phyloP scores from a whole-genome alignment of 352 stramenopile species.

The Thalassiosira livingstoniorum region DNA sequence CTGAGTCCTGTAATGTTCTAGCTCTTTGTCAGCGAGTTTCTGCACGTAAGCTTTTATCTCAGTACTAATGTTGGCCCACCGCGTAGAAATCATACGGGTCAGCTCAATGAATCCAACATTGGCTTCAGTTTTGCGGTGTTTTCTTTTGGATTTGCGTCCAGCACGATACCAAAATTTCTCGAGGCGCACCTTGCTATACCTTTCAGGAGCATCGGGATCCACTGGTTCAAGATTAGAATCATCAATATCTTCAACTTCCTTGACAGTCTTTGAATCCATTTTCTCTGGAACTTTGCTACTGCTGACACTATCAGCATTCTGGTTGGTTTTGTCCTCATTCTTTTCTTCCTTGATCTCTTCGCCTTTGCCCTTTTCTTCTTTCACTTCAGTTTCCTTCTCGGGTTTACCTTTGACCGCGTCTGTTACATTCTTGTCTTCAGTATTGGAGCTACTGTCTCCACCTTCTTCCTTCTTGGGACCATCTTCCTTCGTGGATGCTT shows the following conservation, averaged over 20 bases:
- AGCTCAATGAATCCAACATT: slow-evolving; percentile 54
- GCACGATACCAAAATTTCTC: slow-evolving; percentile 58
- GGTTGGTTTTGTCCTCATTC: not conserved
- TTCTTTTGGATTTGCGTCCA: slow-evolving; percentile 48
- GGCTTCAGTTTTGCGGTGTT: slow-evolving; percentile 57
- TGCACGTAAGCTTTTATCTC: slow-evolving; percentile 51
- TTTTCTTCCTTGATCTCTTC: not conserved
- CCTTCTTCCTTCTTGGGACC: not conserved
- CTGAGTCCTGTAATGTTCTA: slow-evolving; percentile 49
- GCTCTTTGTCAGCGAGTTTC: slow-evolving; percentile 44
- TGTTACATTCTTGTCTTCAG: not conserved
- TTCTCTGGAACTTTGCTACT: not conserved
- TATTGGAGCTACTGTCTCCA: not conserved
- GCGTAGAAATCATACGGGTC: slow-evolving; percentile 54
- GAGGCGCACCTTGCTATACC: slow-evolving; percentile 27
- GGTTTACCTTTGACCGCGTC: not conserved
- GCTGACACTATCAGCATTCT: not conserved
- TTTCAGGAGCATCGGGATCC: slow-evolving; percentile 9
- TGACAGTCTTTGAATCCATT: not conserved
- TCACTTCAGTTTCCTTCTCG: slow-evolving; percentile 1
- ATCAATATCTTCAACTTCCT: not conserved
- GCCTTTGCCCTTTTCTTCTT: not conserved
- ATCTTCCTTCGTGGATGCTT: not conserved
- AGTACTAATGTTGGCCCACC: slow-evolving; percentile 48
- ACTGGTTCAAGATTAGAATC: not conserved